Evolutionary conservation across 306 rosid genomes (phyloP), one percentile per base, ranked within the genome.

Genomic region (Inga oerstediana): DNA sequence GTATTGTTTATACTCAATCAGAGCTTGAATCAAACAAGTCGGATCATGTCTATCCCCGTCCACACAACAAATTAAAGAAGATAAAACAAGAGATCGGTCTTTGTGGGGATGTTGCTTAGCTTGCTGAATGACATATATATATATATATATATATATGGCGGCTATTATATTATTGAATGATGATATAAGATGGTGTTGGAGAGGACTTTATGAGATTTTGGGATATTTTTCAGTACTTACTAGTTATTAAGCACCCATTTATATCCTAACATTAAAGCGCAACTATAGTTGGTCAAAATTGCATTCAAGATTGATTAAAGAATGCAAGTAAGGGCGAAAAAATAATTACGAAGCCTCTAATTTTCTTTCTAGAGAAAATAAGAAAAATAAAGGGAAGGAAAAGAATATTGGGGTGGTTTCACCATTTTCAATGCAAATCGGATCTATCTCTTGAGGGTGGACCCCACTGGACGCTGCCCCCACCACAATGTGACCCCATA

Each of bases 381-480:
- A 45, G 12, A 45, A 12, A 46, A 11, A 15, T 3, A 19, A 2
- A 8, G 27, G 9, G 9, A 58, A 58, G 8, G 13, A n/a, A n/a
- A 58, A n/a, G 13, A 58, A 58, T 61, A 22, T 61, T 22, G 67
- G 7, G 43, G 20, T 30, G 71, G n/a, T 65, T 27, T 62, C 68
- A 64, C 41, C 17, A 30, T 27, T 64, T 30, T 30, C 41, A 30
- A 64, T 64, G 70, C 70, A 13, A 30, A 64, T 30, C 20, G 70
- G 37, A 64, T 64, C 70, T 30, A 30, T 61, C 14, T 43, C 72
- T 12, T 62, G 59, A 68, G 70, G 12, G 71, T 80, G 83, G 87
- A 56, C 64, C 81, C 87, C 89, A 80, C 85, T 76, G 79, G 30
- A 64, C 61, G 88, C 20, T 30, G 41, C 41, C 41, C 48, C 37